Evolutionary conservation across 2,329 filamentous ascomycete genomes (phyloP).

Genomic region (Macrophomina pseudophaseolina): DNA sequence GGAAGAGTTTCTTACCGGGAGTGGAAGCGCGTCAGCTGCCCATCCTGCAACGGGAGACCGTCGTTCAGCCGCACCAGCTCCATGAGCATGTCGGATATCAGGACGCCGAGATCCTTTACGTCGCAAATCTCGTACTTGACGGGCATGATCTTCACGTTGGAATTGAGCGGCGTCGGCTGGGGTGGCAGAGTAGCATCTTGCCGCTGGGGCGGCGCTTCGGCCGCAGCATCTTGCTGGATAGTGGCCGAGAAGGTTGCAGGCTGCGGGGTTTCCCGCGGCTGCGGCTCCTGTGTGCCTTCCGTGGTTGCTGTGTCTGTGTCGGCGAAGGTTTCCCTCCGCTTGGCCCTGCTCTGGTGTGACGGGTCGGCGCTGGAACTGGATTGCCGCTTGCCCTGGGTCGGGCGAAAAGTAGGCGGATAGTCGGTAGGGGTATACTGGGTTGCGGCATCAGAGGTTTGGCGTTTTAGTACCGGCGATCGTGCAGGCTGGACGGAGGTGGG

Average conservation of each 20-base stretch:
- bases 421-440: slow-evolving; percentile 62
- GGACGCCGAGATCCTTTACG: slow-evolving; percentile 82
- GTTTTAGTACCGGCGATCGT: slow-evolving; percentile 31
- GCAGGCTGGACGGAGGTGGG: slow-evolving; percentile 29
- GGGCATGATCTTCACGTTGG: slow-evolving; percentile 66
- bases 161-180: slow-evolving; percentile 30
- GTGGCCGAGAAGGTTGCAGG: slow-evolving; percentile 18
- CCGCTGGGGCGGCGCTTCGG: not conserved
- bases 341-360: slow-evolving; percentile 29
- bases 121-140: slow-evolving; percentile 79
- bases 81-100: slow-evolving; percentile 94
- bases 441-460: slow-evolving; percentile 53
- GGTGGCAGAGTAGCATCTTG: slow-evolving; percentile 28
- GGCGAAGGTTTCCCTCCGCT: slow-evolving; percentile 42
- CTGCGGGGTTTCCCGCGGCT: slow-evolving; percentile 41
- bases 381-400: slow-evolving; percentile 23
- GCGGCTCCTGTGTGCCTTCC: slow-evolving; percentile 35
- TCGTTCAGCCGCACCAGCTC: slow-evolving; percentile 96
- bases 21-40: slow-evolving; percentile 90
- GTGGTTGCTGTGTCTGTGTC: slow-evolving; percentile 21
- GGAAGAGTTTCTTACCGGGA: slow-evolving; percentile 67
- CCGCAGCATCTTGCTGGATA: not conserved
- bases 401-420: slow-evolving; percentile 47
- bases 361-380: slow-evolving; percentile 24
- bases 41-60: slow-evolving; percentile 79